Evolutionary conservation across 2,329 filamentous ascomycete species (phyloP).

Genomic region (Chrysosporium keratinophilum): DNA sequence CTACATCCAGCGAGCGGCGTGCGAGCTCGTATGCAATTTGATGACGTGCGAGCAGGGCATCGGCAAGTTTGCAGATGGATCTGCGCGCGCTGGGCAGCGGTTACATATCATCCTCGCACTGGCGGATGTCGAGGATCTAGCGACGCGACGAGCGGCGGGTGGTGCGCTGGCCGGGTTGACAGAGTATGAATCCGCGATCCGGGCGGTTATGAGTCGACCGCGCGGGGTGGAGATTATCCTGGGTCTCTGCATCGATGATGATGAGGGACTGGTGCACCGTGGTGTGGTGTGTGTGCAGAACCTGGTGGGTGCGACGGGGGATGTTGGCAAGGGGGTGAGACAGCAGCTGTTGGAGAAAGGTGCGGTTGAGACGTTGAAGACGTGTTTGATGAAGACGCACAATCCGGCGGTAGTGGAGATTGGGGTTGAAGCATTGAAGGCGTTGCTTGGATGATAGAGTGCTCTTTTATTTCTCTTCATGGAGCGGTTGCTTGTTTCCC

Average conservation of each 20-base stretch:
- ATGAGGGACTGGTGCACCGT: constrained; percentile 46
- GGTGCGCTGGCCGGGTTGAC: constrained; percentile 81
- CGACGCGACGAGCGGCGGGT: constrained; percentile 71
- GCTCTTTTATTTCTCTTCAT: not conserved
- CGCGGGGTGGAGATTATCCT: constrained; percentile 69
- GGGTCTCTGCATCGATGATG: constrained; percentile 62
- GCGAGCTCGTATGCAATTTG: constrained; percentile 86
- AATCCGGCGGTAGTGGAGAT: constrained; percentile 60
- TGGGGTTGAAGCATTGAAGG: constrained; percentile 62
- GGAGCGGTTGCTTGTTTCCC: not conserved
- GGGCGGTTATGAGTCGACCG: constrained; percentile 58
- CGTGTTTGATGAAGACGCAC: constrained; percentile 57
- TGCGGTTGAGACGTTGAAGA: constrained; percentile 59
- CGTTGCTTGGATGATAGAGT: constrained; percentile 3
- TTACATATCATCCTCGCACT: constrained; percentile 79
- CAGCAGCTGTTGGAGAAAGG: constrained; percentile 52
- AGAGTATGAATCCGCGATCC: constrained; percentile 62
- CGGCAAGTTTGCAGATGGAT: constrained; percentile 43
- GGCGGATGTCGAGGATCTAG: constrained; percentile 70
- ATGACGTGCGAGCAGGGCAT: constrained; percentile 38
- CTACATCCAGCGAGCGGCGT: constrained; percentile 68
- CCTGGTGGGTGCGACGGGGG: constrained; percentile 56
- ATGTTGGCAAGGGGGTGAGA: constrained; percentile 51
- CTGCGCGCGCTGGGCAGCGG: constrained; percentile 57
- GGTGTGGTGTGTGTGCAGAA: constrained; percentile 69